Evolutionary conservation across 371 early-diverging fungal genomes (phyloP).

Genomic region (Mycotypha africana): DNA sequence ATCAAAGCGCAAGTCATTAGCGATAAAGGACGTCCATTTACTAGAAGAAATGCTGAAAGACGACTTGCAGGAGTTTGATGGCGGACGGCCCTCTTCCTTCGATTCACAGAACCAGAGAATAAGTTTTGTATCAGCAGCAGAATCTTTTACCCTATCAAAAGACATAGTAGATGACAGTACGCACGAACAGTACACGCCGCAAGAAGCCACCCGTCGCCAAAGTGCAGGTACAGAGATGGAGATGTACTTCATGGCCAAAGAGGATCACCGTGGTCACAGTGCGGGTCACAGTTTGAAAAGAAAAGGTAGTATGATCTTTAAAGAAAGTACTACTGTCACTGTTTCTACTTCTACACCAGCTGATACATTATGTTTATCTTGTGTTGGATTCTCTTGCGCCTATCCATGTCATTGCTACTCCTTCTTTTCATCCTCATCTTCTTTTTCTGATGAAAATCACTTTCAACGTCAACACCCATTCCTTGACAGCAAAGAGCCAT

Average conservation of each 20-base stretch:
- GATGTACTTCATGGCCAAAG: not conserved
- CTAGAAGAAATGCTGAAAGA: slow-evolving; percentile 41
- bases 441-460: no score
- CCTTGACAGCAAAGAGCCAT: no score
- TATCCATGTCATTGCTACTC: slow-evolving; percentile 15
- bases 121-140: no score
- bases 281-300: not conserved
- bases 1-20: slow-evolving; percentile 40
- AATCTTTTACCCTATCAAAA: no score
- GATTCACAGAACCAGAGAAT: no score
- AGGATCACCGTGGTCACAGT: no score
- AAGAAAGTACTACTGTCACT: no score
- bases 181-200: not conserved
- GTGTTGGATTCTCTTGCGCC: slow-evolving; percentile 16
- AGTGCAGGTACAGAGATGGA: not conserved
- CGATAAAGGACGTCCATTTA: slow-evolving; percentile 38
- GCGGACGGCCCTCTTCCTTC: no score
- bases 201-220: not conserved
- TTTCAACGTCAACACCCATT: no score
- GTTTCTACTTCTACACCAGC: not conserved
- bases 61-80: slow-evolving; percentile 23
- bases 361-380: slow-evolving; percentile 9
- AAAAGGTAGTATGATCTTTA: not conserved
- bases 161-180: not conserved
- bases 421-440: no score